phyloP scores from a whole-genome alignment of 1,139 yeast species.

The Nadsonia starkeyi-henricii region DNA sequence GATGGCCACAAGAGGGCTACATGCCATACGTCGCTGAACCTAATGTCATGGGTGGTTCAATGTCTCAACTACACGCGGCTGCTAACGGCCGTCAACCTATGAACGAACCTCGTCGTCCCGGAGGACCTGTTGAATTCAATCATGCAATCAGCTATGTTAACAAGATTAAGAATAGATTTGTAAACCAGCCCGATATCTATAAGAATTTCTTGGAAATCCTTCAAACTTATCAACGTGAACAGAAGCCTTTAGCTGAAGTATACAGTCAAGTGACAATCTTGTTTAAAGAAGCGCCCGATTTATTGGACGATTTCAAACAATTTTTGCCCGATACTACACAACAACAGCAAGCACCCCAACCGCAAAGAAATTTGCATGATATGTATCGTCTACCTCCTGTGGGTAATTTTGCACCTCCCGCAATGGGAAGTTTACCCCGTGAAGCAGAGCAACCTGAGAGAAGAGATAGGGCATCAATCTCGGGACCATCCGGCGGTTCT shows the following conservation, averaged over 20 bases:
- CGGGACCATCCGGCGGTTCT: slow-evolving; percentile 2
- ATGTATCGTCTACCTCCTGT: slow-evolving; percentile 72
- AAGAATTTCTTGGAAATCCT: slow-evolving; percentile 87
- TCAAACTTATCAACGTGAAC: slow-evolving; percentile 93
- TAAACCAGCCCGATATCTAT: slow-evolving; percentile 89
- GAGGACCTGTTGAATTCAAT: slow-evolving; percentile 89
- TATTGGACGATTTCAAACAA: slow-evolving; percentile 86
- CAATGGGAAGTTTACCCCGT: slow-evolving; percentile 2
- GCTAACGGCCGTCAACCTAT: slow-evolving; percentile 21
- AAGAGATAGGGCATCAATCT: slow-evolving; percentile 1
- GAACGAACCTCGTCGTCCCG: slow-evolving; percentile 21
- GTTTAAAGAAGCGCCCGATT: slow-evolving; percentile 87
- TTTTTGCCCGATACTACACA: slow-evolving; percentile 79
- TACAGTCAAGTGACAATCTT: slow-evolving; percentile 82
- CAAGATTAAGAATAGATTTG: slow-evolving; percentile 85
- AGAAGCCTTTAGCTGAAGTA: slow-evolving; percentile 87
- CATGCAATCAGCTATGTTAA: slow-evolving; percentile 95
- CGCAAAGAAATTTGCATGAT: slow-evolving; percentile 18
- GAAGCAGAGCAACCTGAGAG: not conserved
- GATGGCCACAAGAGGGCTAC: slow-evolving; percentile 10
- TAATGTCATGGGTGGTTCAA: slow-evolving; percentile 11
- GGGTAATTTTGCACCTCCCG: slow-evolving; percentile 84
- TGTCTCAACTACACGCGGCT: slow-evolving; percentile 30
- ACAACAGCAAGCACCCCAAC: slow-evolving; percentile 13
- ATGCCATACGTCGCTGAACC: slow-evolving; percentile 3